These are phyloP conservation scores for Phytopythium boreale DNA, from an alignment of 352 stramenopile species.

Conservation along the genomic window DNA sequence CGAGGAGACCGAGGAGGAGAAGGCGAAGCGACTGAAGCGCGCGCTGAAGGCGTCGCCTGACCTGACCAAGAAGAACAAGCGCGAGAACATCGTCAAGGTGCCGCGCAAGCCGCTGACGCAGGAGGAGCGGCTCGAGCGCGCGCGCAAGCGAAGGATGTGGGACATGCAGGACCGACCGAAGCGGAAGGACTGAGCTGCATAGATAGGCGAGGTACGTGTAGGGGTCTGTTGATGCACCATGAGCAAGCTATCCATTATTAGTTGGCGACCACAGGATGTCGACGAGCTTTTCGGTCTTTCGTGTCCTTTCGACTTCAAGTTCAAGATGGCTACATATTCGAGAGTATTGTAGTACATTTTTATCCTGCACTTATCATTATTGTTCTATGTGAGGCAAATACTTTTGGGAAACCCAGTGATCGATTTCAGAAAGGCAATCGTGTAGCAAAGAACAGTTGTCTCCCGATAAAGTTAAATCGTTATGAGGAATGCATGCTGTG, in stretches of 20 bases:
- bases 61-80: conserved; percentile 24
- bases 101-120: conserved; percentile 63
- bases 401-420: not conserved
- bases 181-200: conserved; percentile 35
- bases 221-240: too few species aligned
- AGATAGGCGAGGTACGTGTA: too few species aligned
- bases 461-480: not conserved
- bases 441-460: not conserved
- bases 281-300: not conserved
- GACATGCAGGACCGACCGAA: conserved; percentile 72
- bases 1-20: conserved; percentile 27
- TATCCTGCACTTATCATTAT: not conserved
- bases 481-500: too few species aligned
- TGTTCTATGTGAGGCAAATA: not conserved
- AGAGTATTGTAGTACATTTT: not conserved
- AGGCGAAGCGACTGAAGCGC: conserved; percentile 14
- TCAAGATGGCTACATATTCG: not conserved
- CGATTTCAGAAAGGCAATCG: not conserved
- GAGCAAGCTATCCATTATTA: too few species aligned
- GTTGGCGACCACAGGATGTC: too few species aligned
- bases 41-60: not conserved
- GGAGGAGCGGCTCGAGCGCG: conserved; percentile 60
- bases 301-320: conserved; percentile 1
- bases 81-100: conserved; percentile 51
- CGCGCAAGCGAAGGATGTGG: conserved; percentile 49